A percentile compares a stretch with the other conserved stretches of the same genome.
Evolutionary conservation across 176 grass and related monocot species (phyloP).

Genomic region (Carex myosuroides): DNA sequence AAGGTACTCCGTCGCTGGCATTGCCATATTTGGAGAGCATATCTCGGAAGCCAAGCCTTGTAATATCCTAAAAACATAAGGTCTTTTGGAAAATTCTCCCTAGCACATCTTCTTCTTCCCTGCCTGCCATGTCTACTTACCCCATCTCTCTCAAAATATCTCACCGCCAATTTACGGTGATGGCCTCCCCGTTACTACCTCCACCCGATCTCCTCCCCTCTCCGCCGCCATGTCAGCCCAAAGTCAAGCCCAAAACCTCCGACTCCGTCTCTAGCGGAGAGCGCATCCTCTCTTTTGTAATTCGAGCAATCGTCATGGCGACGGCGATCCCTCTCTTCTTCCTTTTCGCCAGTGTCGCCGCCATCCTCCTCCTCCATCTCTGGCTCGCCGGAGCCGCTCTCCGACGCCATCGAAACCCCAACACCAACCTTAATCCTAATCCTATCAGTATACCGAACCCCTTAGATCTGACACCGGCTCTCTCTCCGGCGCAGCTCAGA

Average conservation of each 20-base stretch:
- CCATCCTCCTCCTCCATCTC: conserved; percentile 58
- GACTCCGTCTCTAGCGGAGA: conserved; percentile 19
- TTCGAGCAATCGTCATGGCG: conserved; percentile 56
- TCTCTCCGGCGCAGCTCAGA: conserved; percentile 35
- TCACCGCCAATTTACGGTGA: neutral
- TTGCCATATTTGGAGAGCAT: neutral
- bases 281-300: conserved; percentile 43
- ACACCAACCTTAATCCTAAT: neutral
- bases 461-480: conserved; percentile 16
- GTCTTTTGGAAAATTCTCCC: neutral
- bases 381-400: conserved; percentile 49
- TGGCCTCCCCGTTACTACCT: neutral
- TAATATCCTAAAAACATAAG: neutral
- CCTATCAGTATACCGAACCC: neutral
- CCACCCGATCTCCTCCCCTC: neutral
- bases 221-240: neutral
- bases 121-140: neutral
- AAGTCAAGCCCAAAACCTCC: neutral
- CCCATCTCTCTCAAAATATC: conserved; percentile 1
- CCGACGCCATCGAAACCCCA: conserved; percentile 25
- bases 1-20: neutral
- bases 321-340: conserved; percentile 62
- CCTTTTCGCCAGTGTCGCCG: conserved; percentile 52
- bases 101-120: neutral
- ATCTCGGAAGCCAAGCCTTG: neutral